Conservation (phyloP, 768 basidiomycete species). For the Candolleomyces aberdarensis region DNA sequence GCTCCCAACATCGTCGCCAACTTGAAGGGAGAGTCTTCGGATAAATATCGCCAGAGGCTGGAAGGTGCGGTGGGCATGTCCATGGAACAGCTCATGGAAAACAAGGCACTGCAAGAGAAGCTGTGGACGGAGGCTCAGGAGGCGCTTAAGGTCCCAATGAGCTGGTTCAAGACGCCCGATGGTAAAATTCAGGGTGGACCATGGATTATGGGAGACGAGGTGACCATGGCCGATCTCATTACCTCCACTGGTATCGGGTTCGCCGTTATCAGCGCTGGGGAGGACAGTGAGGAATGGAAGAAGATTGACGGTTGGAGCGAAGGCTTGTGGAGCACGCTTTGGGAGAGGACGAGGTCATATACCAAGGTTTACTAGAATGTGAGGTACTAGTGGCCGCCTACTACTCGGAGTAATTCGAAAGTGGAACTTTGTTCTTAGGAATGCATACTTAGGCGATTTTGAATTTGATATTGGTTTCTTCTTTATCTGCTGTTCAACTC, state of each 20-base stretch:
- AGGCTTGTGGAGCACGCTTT: too few species aligned
- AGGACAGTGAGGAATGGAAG: conserved; percentile 1
- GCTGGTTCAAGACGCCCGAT: too few species aligned
- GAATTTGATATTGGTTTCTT: too few species aligned
- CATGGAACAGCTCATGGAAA: background rate
- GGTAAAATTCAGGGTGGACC: background rate
- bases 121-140: background rate
- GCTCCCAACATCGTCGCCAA: background rate
- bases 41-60: background rate
- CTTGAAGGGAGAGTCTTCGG: background rate
- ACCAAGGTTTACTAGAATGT: too few species aligned
- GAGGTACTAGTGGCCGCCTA: too few species aligned
- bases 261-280: background rate
- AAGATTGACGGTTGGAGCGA: background rate
- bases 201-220: background rate
- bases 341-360: too few species aligned
- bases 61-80: background rate
- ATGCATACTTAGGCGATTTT: too few species aligned
- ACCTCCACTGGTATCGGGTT: background rate
- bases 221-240: background rate
- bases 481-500: too few species aligned
- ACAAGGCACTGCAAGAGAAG: background rate
- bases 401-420: too few species aligned
- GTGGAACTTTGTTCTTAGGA: too few species aligned
- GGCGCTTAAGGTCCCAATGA: background rate